Conservation (phyloP, 2,329 filamentous ascomycete genomes). For the Colletotrichum tofieldiae region DNA sequence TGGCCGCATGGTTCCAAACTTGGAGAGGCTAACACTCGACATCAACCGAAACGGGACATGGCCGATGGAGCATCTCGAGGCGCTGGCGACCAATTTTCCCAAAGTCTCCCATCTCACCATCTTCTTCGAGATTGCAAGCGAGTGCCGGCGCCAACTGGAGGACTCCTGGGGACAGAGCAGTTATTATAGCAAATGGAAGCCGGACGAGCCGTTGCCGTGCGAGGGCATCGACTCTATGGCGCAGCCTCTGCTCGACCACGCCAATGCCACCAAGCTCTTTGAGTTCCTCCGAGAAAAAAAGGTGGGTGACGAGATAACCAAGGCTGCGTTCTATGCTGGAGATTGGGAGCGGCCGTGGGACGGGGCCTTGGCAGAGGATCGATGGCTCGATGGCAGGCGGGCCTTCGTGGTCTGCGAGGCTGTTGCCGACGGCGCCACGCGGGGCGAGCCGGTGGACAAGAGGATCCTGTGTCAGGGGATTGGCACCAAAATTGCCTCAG, state of each 20-base stretch:
- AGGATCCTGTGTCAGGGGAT: not conserved
- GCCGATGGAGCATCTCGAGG: constrained; percentile 22
- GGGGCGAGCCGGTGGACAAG: no score
- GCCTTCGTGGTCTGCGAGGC: not conserved
- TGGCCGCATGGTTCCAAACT: constrained; percentile 12
- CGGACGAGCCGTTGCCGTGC: not conserved
- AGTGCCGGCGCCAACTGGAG: constrained; percentile 24
- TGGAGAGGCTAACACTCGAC: constrained; percentile 23
- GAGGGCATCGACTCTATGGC: not conserved
- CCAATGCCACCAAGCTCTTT: not conserved
- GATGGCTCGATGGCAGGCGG: constrained; percentile 17
- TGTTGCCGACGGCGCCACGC: not conserved
- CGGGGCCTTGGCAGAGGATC: not conserved
- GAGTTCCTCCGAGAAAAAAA: constrained; percentile 13
- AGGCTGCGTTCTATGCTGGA: constrained; percentile 17
- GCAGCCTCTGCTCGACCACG: not conserved
- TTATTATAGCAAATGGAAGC: not conserved
- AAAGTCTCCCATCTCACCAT: constrained; percentile 23
- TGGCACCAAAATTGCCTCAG: not conserved
- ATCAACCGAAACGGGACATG: constrained; percentile 29
- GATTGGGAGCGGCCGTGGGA: constrained; percentile 24
- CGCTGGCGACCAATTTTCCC: constrained; percentile 25
- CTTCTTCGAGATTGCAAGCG: constrained; percentile 29
- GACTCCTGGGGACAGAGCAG: not conserved
- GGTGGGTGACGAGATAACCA: not conserved